Conservation (phyloP, 805 yeast species). For the Candida cerambycidarum region DNA sequence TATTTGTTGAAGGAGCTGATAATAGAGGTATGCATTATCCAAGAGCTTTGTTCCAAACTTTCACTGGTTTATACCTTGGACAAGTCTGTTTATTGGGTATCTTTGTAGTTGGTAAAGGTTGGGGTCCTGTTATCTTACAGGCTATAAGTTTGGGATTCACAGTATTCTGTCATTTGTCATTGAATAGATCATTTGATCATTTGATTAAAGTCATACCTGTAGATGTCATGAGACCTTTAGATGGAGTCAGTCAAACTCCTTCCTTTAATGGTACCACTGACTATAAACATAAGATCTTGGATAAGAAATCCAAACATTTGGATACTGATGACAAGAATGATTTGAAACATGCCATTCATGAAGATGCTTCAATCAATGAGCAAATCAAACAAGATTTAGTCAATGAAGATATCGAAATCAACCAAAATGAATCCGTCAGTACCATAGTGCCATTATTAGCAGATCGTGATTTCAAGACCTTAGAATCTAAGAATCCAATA, state of each 20-base stretch:
- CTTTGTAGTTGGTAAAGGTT: slow-evolving; percentile 86
- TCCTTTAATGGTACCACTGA: slow-evolving; percentile 46
- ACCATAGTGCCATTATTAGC: slow-evolving; percentile 59
- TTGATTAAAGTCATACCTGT: slow-evolving; percentile 61
- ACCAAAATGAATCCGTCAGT: slow-evolving; percentile 12
- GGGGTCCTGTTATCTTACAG: slow-evolving; percentile 89
- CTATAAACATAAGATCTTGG: slow-evolving; percentile 32
- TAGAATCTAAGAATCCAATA: slow-evolving; percentile 41
- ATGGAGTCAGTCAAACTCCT: slow-evolving; percentile 64
- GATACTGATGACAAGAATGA: slow-evolving; percentile 13
- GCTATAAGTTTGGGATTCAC: slow-evolving; percentile 65
- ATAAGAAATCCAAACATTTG: slow-evolving; percentile 10
- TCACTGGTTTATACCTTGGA: slow-evolving; percentile 85
- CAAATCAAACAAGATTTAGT: slow-evolving; percentile 22
- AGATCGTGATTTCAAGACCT: slow-evolving; percentile 54
- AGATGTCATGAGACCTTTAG: slow-evolving; percentile 74
- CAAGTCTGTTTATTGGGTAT: slow-evolving; percentile 84
- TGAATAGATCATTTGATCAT: slow-evolving; percentile 65
- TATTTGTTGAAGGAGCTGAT: slow-evolving; percentile 65
- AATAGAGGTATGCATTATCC: slow-evolving; percentile 83
- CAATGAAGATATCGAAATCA: slow-evolving; percentile 13
- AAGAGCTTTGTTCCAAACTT: slow-evolving; percentile 82
- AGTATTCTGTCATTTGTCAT: slow-evolving; percentile 62
- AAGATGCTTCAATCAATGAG: slow-evolving; percentile 18
- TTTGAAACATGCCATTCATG: slow-evolving; percentile 14